phyloP scores from a whole-genome alignment of 257 asterid species.

The Thymus quinquecostatus region DNA sequence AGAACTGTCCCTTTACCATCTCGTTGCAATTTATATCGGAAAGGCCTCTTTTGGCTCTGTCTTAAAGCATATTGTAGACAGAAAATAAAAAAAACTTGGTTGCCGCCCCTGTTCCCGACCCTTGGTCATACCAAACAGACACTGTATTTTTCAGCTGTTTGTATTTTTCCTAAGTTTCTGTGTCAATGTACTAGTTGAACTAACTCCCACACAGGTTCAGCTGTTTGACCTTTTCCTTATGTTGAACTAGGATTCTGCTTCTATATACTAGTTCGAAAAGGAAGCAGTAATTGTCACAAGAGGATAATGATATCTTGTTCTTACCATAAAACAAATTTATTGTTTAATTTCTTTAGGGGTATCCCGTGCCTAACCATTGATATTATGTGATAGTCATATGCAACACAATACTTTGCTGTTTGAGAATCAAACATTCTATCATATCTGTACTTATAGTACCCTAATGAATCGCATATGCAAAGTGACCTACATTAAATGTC shows the following conservation, averaged over 20 bases:
- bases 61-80: neutral
- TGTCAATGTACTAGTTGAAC: neutral
- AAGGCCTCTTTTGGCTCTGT: neutral
- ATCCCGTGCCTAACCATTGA: neutral
- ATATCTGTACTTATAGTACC: neutral
- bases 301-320: conserved; percentile 1
- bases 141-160: neutral
- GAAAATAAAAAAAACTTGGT: neutral
- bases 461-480: conserved; percentile 10
- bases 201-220: neutral
- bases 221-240: neutral
- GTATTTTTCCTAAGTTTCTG: neutral
- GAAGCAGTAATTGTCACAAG: conserved; percentile 11
- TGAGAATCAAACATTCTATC: neutral
- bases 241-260: neutral
- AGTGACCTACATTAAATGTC: conserved; percentile 1
- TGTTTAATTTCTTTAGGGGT: conserved; percentile 2
- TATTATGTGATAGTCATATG: neutral
- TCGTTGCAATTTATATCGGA: neutral
- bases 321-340: neutral
- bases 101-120: neutral
- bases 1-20: neutral
- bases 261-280: neutral
- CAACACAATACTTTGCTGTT: neutral
- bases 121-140: neutral